A percentile compares a stretch with the other conserved stretches of the same genome.
These are phyloP conservation scores for Knoxia roxburghii DNA, from an alignment of 257 asterid genomes.

Conservation along the genomic window DNA sequence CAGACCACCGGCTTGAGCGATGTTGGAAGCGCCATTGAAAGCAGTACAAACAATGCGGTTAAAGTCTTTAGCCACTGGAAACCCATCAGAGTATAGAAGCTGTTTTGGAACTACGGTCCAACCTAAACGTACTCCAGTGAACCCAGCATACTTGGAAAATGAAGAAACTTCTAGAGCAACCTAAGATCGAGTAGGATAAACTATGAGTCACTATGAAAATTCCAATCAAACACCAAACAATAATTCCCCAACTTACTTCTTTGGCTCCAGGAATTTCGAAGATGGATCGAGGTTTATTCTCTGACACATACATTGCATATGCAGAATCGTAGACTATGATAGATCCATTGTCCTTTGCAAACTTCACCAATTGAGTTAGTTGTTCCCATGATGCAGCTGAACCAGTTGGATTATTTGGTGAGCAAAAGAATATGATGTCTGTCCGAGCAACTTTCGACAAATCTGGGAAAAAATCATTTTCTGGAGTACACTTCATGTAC, in stretches of 20 bases:
- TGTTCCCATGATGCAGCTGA: conserved; percentile 88
- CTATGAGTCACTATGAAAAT: neutral
- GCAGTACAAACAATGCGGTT: conserved; percentile 90
- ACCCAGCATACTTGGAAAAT: conserved; percentile 92
- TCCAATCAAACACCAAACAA: neutral
- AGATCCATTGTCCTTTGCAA: conserved; percentile 90
- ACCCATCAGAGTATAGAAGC: conserved; percentile 82
- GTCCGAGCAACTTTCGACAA: conserved; percentile 59
- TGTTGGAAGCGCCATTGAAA: conserved; percentile 93
- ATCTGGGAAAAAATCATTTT: conserved; percentile 90
- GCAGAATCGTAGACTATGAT: conserved; percentile 93
- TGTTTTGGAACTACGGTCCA: conserved; percentile 93
- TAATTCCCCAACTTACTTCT: conserved; percentile 47
- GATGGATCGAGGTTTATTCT: conserved; percentile 80
- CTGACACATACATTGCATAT: conserved; percentile 95
- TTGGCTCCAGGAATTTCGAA: conserved; percentile 96
- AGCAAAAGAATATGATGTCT: conserved; percentile 85
- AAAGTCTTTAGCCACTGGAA: conserved; percentile 90
- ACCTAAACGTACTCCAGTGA: conserved; percentile 97
- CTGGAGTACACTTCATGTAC: conserved; percentile 95
- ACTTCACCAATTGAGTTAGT: conserved; percentile 72
- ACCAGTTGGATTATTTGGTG: conserved; percentile 99
- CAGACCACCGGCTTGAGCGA: conserved; percentile 94
- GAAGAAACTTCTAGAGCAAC: conserved; percentile 98
- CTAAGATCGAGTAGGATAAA: conserved; percentile 34